Evolutionary conservation across 495 filamentous ascomycete genomes (phyloP).

Genomic region (Lasiosphaeria miniovina): DNA sequence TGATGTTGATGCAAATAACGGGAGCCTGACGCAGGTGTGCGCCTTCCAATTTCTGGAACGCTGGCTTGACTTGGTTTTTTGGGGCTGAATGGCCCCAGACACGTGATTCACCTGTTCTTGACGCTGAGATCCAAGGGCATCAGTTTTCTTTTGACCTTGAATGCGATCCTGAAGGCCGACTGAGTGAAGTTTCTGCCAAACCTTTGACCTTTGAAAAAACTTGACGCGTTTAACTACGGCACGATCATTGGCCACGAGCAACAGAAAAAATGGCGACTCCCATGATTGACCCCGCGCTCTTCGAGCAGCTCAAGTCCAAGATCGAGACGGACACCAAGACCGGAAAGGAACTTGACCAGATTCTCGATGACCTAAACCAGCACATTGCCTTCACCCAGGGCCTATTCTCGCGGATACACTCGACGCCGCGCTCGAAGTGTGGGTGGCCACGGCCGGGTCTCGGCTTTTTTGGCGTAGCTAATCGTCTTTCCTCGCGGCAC

Average conservation of each 20-base stretch:
- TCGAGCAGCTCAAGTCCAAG: constrained; percentile 80
- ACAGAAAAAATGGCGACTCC: constrained; percentile 28
- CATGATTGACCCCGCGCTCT: constrained; percentile 77
- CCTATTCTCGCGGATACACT: constrained; percentile 83
- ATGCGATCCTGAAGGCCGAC: too few relatives aligned
- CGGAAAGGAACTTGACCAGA: constrained; percentile 78
- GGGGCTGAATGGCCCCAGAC: too few relatives aligned
- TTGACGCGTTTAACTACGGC: too few relatives aligned
- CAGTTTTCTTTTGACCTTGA: too few relatives aligned
- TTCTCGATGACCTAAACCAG: constrained; percentile 71
- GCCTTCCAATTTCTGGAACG: too few relatives aligned
- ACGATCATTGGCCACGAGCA: not conserved
- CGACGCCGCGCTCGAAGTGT: constrained; percentile 76
- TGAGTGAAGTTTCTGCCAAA: too few relatives aligned
- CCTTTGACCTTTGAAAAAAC: too few relatives aligned
- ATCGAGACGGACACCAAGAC: constrained; percentile 82
- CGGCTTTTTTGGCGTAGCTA: not conserved
- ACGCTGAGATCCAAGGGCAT: too few relatives aligned
- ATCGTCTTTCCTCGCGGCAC: not conserved
- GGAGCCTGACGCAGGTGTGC: too few relatives aligned
- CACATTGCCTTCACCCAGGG: constrained; percentile 67
- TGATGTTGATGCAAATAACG: too few relatives aligned
- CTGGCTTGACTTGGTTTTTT: too few relatives aligned
- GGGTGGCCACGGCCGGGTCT: constrained; percentile 31
- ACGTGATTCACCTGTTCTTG: too few relatives aligned